phyloP scores from a whole-genome alignment of 2,329 filamentous ascomycete genomes.

The Cercospora janseana region DNA sequence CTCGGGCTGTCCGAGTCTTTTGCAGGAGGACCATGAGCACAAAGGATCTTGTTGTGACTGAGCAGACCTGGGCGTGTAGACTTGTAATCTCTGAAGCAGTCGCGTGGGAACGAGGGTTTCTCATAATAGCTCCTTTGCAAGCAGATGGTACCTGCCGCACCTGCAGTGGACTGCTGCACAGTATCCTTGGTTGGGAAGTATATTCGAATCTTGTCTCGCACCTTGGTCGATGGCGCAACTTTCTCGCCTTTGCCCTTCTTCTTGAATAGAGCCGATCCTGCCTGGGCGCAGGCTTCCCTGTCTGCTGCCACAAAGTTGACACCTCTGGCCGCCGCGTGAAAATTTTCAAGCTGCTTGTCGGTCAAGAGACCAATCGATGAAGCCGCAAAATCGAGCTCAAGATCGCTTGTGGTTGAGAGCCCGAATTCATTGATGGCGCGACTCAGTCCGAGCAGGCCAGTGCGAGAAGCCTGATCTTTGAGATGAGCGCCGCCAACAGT shows the following conservation, averaged over 20 bases:
- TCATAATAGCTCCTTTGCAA: conserved; percentile 72
- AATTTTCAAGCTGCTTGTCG: conserved; percentile 59
- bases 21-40: conserved; percentile 41
- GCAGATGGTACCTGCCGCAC: conserved; percentile 76
- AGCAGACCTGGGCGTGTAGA: conserved; percentile 70
- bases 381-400: conserved; percentile 63
- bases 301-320: conserved; percentile 29
- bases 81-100: conserved; percentile 71
- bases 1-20: no score
- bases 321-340: conserved; percentile 60
- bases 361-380: conserved; percentile 80
- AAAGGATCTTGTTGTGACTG: conserved; percentile 74
- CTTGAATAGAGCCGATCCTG: conserved; percentile 29
- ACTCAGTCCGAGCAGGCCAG: conserved; percentile 73
- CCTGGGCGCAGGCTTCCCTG: conserved; percentile 24
- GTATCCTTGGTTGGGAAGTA: conserved; percentile 79
- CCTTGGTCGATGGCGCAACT: conserved; percentile 21
- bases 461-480: conserved; percentile 46
- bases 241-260: conserved; percentile 10
- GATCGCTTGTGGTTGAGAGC: conserved; percentile 42
- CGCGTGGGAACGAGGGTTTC: conserved; percentile 64
- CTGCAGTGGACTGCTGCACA: conserved; percentile 38
- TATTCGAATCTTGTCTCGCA: conserved; percentile 61
- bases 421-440: conserved; percentile 64
- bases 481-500: conserved; percentile 56